Conservation (phyloP, 495 filamentous ascomycete species). For the Penicillium macrosclerotiorum region DNA sequence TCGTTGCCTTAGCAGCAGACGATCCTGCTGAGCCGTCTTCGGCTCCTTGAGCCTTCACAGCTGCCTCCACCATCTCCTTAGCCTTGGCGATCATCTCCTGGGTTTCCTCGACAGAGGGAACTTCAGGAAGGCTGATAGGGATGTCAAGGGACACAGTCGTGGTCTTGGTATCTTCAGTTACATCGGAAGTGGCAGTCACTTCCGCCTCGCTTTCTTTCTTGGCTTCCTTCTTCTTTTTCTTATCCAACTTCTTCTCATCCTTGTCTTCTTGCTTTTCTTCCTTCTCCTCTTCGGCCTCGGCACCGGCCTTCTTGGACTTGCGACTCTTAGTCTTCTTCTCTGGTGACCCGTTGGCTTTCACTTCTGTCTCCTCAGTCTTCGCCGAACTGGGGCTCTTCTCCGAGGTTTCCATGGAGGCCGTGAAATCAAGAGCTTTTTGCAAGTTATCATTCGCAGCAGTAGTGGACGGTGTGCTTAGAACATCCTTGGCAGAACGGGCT, state of each 20-base stretch:
- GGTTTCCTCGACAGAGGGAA: slow-evolving; percentile 71
- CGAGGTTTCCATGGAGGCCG: slow-evolving; percentile 35
- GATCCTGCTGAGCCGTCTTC: slow-evolving; percentile 34
- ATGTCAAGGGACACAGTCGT: slow-evolving; percentile 80
- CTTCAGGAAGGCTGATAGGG: slow-evolving; percentile 62
- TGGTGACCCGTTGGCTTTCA: slow-evolving; percentile 22
- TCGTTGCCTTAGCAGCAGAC: slow-evolving; percentile 44
- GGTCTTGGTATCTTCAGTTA: slow-evolving; percentile 60
- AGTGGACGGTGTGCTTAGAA: slow-evolving; percentile 40
- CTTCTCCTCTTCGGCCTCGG: slow-evolving; percentile 34
- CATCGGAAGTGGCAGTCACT: slow-evolving; percentile 28
- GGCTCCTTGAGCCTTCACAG: slow-evolving; percentile 55
- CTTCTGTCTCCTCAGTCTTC: slow-evolving; percentile 29
- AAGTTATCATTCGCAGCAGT: slow-evolving; percentile 49
- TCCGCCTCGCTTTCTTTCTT: slow-evolving; percentile 25
- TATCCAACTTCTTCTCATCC: slow-evolving; percentile 35
- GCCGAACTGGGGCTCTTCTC: slow-evolving; percentile 15
- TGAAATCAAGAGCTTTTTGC: slow-evolving; percentile 48
- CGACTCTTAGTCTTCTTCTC: slow-evolving; percentile 33
- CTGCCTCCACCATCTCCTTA: slow-evolving; percentile 85
- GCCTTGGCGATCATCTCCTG: slow-evolving; percentile 81
- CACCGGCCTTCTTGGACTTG: slow-evolving; percentile 31
- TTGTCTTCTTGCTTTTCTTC: slow-evolving; percentile 23
- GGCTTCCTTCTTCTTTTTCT: slow-evolving; percentile 21
- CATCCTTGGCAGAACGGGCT: slow-evolving; percentile 55